Conservation (phyloP, 306 rosid genomes). For the Lagenaria siceraria region DNA sequence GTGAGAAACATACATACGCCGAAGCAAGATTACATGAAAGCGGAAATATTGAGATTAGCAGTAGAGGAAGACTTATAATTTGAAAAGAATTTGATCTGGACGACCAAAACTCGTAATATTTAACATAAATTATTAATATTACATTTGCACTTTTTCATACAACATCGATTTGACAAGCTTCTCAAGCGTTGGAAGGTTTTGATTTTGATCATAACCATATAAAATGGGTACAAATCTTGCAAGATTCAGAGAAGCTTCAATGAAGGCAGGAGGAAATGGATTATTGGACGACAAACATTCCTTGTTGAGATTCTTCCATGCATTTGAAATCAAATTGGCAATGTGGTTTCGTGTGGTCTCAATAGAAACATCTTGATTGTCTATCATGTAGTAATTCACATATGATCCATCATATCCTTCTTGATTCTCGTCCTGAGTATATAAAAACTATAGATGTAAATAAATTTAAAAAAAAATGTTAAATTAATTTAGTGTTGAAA, state of each 20-base stretch:
- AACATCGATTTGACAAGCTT: constrained; percentile 24
- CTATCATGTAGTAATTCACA: background rate
- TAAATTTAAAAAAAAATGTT: too few relatives aligned
- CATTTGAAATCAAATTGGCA: constrained; percentile 5
- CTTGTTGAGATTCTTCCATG: constrained; percentile 19
- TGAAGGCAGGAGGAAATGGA: constrained; percentile 4
- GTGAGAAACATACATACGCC: too few relatives aligned
- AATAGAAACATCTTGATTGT: background rate
- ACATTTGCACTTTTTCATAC: background rate
- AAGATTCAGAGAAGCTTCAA: constrained; percentile 20
- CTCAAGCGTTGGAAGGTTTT: constrained; percentile 23
- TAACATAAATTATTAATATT: background rate
- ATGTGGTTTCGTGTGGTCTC: background rate
- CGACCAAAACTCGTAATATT: too few relatives aligned
- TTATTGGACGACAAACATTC: constrained; percentile 9
- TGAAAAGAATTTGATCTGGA: too few relatives aligned
- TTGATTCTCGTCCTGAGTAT: background rate
- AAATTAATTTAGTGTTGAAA: too few relatives aligned
- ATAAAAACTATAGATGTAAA: background rate
- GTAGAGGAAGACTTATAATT: too few relatives aligned
- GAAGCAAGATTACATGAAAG: too few relatives aligned
- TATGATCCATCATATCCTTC: constrained; percentile 34
- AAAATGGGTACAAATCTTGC: constrained; percentile 46
- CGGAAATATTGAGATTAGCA: too few relatives aligned
- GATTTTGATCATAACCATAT: constrained; percentile 29